These are phyloP conservation scores for Penicillium thymicola DNA, from an alignment of 2,329 filamentous ascomycete species.

Conservation along the genomic window DNA sequence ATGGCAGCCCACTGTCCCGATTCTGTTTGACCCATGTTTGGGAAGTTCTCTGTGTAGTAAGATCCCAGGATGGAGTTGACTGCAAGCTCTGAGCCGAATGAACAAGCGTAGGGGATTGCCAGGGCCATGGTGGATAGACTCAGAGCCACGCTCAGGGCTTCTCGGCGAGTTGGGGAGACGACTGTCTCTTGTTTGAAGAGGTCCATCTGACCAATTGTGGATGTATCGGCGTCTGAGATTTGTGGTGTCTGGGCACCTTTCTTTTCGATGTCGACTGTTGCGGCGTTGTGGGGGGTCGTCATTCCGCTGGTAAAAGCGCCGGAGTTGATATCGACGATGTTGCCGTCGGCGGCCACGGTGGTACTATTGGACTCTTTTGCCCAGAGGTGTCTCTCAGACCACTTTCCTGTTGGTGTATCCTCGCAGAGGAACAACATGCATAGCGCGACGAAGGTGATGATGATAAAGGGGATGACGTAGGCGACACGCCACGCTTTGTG, in stretches of 20 bases:
- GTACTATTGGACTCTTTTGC: slow-evolving; percentile 43
- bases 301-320: slow-evolving; percentile 21
- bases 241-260: slow-evolving; percentile 27
- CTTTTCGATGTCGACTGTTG: slow-evolving; percentile 33
- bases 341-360: slow-evolving; percentile 19
- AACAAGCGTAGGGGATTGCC: slow-evolving; percentile 56
- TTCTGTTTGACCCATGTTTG: slow-evolving; percentile 52
- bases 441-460: slow-evolving; percentile 66
- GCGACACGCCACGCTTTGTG: slow-evolving; percentile 79
- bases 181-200: slow-evolving; percentile 58
- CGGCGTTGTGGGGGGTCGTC: slow-evolving; percentile 20
- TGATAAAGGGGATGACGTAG: slow-evolving; percentile 78
- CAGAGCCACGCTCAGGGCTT: slow-evolving; percentile 59
- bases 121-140: slow-evolving; percentile 57
- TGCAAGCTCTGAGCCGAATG: slow-evolving; percentile 59
- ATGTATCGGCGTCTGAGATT: slow-evolving; percentile 37
- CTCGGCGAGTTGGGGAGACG: slow-evolving; percentile 59
- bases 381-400: slow-evolving; percentile 67
- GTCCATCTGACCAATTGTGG: slow-evolving; percentile 48
- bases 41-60: slow-evolving; percentile 59
- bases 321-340: slow-evolving; percentile 32
- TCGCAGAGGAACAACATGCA: slow-evolving; percentile 69
- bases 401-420: slow-evolving; percentile 79
- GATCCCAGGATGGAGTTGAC: slow-evolving; percentile 60
- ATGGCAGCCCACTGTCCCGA: slow-evolving; percentile 56